Evolutionary conservation across 768 basidiomycete genomes (phyloP).

Genomic region (Calvatia gigantea): DNA sequence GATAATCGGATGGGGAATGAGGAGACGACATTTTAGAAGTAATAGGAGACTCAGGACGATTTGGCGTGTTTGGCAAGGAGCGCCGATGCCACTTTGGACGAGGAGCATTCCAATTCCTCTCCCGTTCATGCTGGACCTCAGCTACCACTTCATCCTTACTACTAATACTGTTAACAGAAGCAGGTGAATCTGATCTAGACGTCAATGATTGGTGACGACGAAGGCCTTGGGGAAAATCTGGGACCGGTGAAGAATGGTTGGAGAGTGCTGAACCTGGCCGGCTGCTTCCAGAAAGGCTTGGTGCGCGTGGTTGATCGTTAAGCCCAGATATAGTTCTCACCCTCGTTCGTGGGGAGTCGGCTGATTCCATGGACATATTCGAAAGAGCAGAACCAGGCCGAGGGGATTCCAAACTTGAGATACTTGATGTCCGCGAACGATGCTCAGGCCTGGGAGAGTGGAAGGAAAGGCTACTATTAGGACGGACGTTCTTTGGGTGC

Average conservation of each 20-base stretch:
- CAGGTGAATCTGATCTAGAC: conserved; percentile 41
- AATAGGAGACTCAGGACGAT: conserved; percentile 13
- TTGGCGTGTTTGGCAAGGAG: conserved; percentile 11
- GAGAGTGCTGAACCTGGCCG: conserved; percentile 38
- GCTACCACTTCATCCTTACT: conserved; percentile 25
- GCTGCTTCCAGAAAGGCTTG: neutral
- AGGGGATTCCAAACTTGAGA: conserved; percentile 6
- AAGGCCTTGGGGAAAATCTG: conserved; percentile 15
- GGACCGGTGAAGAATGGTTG: conserved; percentile 26
- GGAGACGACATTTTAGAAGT: conserved; percentile 7
- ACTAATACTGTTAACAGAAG: conserved; percentile 26
- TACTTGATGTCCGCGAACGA: conserved; percentile 21
- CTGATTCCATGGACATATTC: conserved; percentile 3
- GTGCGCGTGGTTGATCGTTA: neutral
- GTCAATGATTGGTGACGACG: conserved; percentile 30
- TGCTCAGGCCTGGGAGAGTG: conserved; percentile 27
- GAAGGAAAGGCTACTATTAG: conserved; percentile 39
- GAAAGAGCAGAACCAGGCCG: conserved; percentile 8
- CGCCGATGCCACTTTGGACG: conserved; percentile 47
- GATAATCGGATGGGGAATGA: neutral
- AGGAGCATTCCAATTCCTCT: conserved; percentile 72
- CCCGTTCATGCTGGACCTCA: conserved; percentile 38
- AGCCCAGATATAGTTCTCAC: conserved; percentile 4
- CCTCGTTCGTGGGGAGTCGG: neutral
- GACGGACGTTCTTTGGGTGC: conserved; percentile 30